Evolutionary conservation across 768 basidiomycete genomes (phyloP).

Genomic region (Leccinum broughii): DNA sequence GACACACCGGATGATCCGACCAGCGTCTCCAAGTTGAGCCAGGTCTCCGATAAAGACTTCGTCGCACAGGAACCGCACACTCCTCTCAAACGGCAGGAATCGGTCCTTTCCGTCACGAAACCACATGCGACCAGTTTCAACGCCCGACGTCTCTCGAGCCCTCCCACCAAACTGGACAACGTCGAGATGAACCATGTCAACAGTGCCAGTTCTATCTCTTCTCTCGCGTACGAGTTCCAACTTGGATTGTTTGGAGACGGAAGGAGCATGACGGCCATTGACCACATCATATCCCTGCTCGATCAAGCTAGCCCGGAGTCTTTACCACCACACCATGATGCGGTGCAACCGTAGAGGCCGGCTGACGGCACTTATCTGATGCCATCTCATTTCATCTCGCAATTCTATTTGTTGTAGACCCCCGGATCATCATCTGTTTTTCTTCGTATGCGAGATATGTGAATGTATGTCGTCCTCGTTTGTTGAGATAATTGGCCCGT

Average conservation of each 20-base stretch:
- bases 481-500: not conserved
- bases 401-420: not conserved
- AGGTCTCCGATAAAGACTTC: conserved; percentile 4
- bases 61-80: not conserved
- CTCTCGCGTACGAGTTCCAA: conserved; percentile 20
- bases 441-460: not conserved
- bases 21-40: not conserved
- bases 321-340: not conserved
- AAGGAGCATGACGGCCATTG: conserved; percentile 24
- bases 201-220: conserved; percentile 21
- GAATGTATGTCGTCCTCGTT: conserved; percentile 8
- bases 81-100: conserved; percentile 17
- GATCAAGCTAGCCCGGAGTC: conserved; percentile 27
- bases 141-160: conserved; percentile 17
- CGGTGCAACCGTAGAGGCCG: conserved; percentile 3
- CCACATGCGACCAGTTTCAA: not conserved
- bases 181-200: conserved; percentile 13
- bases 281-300: conserved; percentile 30
- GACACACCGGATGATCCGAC: not conserved
- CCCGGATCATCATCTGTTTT: conserved; percentile 1
- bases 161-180: conserved; percentile 16
- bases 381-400: not conserved
- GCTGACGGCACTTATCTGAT: conserved; percentile 5
- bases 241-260: conserved; percentile 28
- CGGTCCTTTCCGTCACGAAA: conserved; percentile 7